Evolutionary conservation across 352 stramenopile genomes (phyloP), one percentile per base, ranked within the genome.

Genomic region (Phytophthora cryptogea): DNA sequence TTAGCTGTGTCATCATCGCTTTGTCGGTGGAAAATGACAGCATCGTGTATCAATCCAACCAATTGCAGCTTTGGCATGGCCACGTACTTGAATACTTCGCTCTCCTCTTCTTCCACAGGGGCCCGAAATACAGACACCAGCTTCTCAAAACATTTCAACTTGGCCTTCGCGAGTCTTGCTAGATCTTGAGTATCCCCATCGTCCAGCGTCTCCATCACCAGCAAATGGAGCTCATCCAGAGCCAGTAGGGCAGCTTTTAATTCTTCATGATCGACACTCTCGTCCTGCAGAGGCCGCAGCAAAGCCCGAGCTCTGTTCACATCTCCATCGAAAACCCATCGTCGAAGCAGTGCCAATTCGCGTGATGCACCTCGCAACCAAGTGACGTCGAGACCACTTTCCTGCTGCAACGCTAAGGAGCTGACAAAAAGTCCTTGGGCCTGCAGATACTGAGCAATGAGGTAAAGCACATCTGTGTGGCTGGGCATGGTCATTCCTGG

Each of bases 331-430:
- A 89, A 79, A 51, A 90, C 41, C 70, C 69, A 86, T 17, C 76
- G 70, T 11, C 83, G 76, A 42, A 92, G 68, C 48, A 83, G 23
- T 0, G 64, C 61, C 28, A 90, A 30, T 41, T 87, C 80, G 4
- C 39, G 47, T 5, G 70, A 86, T 30, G 60, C 41, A 0, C 83
- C 79, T 23, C 75, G 84, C 48, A 90, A 72, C 76, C 78, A 92
- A 10, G 62, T 53, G 4, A 68, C 63, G 65, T 92, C 79, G 4
- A 92, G 6, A 0, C 72, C 74, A 31, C 66, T 85, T 55, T 92
- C 80, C 17, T 66, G 49, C 53, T 85, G 69, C 49, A 92, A 63
- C 47, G 69, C 46, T 48, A 86, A 56, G 9, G 74, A 79, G 4
- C 60, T 76, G 11, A 57, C 52, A 51, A 61, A 72, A 8, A 89